These are phyloP conservation scores for Talaromyces ruber DNA, from an alignment of 495 filamentous ascomycete genomes.

Conservation along the genomic window DNA sequence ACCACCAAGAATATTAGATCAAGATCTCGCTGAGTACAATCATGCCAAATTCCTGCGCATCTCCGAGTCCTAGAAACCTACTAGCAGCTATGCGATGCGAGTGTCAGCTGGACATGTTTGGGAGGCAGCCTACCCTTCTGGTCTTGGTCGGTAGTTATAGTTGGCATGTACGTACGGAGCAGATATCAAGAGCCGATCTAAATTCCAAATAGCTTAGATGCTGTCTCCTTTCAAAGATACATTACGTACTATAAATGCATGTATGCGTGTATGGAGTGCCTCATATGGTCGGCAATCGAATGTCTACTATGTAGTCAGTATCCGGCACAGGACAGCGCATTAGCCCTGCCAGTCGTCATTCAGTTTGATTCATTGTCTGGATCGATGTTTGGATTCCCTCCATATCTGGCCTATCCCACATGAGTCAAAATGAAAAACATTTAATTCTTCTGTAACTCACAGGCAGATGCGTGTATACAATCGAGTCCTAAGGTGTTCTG, in stretches of 20 bases:
- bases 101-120: background rate
- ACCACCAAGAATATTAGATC: background rate
- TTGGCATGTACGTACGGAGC: no score
- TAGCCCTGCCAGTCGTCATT: no score
- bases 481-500: background rate
- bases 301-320: background rate
- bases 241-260: background rate
- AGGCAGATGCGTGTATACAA: background rate
- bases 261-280: background rate
- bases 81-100: background rate
- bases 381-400: background rate
- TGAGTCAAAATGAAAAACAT: background rate
- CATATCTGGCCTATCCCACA: background rate
- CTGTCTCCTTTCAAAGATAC: no score
- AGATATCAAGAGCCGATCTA: no score
- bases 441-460: no score
- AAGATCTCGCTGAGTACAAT: background rate
- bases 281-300: background rate
- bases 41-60: background rate
- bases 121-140: background rate
- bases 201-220: no score
- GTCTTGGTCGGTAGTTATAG: no score
- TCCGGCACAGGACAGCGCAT: no score
- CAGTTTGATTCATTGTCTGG: background rate
- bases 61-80: background rate